These are phyloP conservation scores for Takashimella tepidaria DNA, from an alignment of 1,284 basidiomycete genomes.

Conservation along the genomic window DNA sequence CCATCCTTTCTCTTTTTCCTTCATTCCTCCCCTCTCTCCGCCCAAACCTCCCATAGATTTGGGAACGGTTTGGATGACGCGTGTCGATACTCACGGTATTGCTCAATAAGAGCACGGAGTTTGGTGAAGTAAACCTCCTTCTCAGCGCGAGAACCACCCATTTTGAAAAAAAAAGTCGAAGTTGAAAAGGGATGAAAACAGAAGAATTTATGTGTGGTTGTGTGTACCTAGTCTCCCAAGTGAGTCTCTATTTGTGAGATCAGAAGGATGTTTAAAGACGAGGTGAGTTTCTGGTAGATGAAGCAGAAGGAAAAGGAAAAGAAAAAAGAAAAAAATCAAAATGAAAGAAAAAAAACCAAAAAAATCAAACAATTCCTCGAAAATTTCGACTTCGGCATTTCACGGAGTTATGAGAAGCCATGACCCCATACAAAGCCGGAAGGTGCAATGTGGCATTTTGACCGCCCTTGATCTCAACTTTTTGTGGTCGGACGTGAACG, in stretches of 20 bases:
- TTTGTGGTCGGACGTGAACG: no score
- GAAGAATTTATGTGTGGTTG: constrained; percentile 2
- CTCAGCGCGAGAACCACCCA: constrained; percentile 86
- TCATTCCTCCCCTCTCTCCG: background rate
- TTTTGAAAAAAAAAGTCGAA: constrained; percentile 51
- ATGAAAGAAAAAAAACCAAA: no score
- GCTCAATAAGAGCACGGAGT: constrained; percentile 86
- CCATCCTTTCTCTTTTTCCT: background rate
- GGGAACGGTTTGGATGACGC: background rate
- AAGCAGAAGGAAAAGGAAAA: constrained; percentile 14
- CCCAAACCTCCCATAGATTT: background rate
- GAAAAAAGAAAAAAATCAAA: constrained; percentile 9
- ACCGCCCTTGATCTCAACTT: no score
- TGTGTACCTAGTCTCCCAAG: constrained; percentile 43
- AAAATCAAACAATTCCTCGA: no score
- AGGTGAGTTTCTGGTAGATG: constrained; percentile 19
- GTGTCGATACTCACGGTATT: constrained; percentile 68
- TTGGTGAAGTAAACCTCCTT: constrained; percentile 93
- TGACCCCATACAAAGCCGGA: no score
- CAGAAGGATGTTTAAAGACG: constrained; percentile 51
- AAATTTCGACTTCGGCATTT: no score
- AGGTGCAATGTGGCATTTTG: background rate
- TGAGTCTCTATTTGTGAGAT: constrained; percentile 37
- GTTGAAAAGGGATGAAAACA: constrained; percentile 8
- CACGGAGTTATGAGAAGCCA: no score